phyloP scores from a whole-genome alignment of 176 grass and related monocot genomes.

The bread wheat (Triticum aestivum) region IWGSC_CS_RefSeq_v2.1 NC_057801.1:237955236-237955735 shows the following conservation, averaged over 20 bases:
- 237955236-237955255: constrained; percentile 55
- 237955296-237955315: constrained; percentile 63
- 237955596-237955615: neutral
- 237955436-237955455: neutral
- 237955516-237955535: neutral
- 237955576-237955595: neutral
- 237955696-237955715: neutral
- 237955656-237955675: constrained; percentile 2
- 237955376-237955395: constrained; percentile 61
- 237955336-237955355: constrained; percentile 68
- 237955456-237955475: constrained; percentile 18
- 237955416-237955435: constrained; percentile 5
- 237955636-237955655: neutral
- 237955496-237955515: neutral
- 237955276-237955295: constrained; percentile 74
- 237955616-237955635: constrained; percentile 10
- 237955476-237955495: neutral
- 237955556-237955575: neutral
- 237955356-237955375: constrained; percentile 62
- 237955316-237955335: constrained; percentile 45
- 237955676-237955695: neutral
- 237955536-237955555: constrained; percentile 3
- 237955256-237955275: constrained; percentile 75
- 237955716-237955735: constrained; percentile 3
- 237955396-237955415: constrained; percentile 60